phyloP scores from a whole-genome alignment of 352 stramenopile species.

The Phytophthora pini region DNA sequence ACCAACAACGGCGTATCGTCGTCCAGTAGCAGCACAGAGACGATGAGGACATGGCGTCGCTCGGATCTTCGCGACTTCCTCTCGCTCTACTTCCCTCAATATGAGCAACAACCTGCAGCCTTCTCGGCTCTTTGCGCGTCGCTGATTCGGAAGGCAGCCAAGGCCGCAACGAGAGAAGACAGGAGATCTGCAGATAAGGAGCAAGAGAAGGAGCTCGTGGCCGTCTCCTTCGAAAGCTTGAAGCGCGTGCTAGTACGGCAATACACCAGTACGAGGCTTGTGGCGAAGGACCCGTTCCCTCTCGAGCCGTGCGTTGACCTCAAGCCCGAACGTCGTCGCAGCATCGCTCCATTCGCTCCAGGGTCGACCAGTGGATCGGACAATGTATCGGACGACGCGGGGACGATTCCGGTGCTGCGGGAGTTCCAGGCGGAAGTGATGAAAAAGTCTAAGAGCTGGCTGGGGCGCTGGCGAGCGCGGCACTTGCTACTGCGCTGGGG shows the following conservation, averaged over 20 bases:
- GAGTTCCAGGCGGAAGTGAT: constrained; percentile 62
- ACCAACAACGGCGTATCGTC: constrained; percentile 5
- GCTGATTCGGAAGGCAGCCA: constrained; percentile 7
- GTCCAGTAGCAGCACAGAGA: constrained; percentile 4
- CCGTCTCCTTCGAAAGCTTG: constrained; percentile 44
- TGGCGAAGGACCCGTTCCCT: constrained; percentile 44
- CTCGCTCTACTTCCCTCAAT: constrained; percentile 42
- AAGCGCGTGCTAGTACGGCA: constrained; percentile 47
- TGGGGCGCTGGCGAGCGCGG: constrained; percentile 60
- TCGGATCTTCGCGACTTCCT: constrained; percentile 43
- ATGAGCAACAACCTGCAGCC: constrained; percentile 22
- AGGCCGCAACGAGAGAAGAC: constrained; percentile 1
- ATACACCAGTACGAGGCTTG: constrained; percentile 42
- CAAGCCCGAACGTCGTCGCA: constrained; percentile 27
- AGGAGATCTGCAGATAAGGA: constrained; percentile 1
- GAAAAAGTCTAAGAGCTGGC: constrained; percentile 76
- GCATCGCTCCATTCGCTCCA: constrained; percentile 12
- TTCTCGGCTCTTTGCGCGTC: constrained; percentile 41
- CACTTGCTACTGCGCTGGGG: constrained; percentile 60
- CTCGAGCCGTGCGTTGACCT: constrained; percentile 35
- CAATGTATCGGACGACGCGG: constrained; percentile 10
- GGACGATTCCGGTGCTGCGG: constrained; percentile 29
- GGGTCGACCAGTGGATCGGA: constrained; percentile 18
- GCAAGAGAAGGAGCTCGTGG: constrained; percentile 8
- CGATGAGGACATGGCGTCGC: constrained; percentile 27